phyloP scores from a whole-genome alignment of 768 basidiomycete species.

The Pulveroboletus ravenelii region DNA sequence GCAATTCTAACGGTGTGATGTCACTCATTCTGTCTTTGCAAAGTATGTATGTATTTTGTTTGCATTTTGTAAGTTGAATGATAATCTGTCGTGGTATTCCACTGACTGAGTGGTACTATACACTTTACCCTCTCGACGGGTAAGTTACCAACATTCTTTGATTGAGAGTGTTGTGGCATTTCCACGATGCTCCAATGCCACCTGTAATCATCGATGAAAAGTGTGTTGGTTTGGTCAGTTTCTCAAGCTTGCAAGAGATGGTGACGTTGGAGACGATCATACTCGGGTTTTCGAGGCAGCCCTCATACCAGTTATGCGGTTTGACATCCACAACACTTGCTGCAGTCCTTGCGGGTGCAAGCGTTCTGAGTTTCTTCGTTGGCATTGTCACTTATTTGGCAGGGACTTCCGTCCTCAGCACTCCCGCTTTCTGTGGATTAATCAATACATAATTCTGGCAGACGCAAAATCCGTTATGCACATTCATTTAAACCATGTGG shows the following conservation, averaged over 20 bases:
- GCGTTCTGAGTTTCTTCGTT: conserved; percentile 50
- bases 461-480: conserved; percentile 24
- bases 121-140: conserved; percentile 35
- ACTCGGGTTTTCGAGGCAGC: conserved; percentile 25
- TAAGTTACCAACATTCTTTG: conserved; percentile 60
- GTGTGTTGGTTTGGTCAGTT: no score
- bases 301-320: conserved; percentile 51
- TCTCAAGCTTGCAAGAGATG: no score
- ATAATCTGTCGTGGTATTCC: conserved; percentile 36
- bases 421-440: conserved; percentile 52
- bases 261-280: no score
- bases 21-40: no score
- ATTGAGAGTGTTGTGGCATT: no score
- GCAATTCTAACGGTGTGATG: no score
- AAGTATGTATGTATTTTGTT: no score
- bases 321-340: conserved; percentile 55
- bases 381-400: conserved; percentile 59
- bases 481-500: no score
- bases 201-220: no score
- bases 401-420: conserved; percentile 48
- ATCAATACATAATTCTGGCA: conserved; percentile 53
- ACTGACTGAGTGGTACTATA: no score
- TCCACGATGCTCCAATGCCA: no score
- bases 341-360: conserved; percentile 51
- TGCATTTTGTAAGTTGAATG: background rate